Base-by-base conservation (phyloP, 345 rosid genomes). In the Eucalyptus pauciflora region DNA sequence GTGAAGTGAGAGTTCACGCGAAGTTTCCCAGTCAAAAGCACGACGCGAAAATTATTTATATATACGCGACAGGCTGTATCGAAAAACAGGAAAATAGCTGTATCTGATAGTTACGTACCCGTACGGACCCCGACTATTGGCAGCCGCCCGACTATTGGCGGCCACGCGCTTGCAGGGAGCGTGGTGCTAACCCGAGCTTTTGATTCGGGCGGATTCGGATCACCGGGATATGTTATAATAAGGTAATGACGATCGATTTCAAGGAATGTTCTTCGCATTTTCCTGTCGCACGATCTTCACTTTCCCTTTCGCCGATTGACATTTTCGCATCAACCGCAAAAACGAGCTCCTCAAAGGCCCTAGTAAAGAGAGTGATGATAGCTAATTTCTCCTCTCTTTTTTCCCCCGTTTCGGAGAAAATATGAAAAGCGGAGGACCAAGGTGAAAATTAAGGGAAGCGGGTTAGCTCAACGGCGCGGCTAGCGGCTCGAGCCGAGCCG, bases 231-330 rank as follows among this genome's bases (percentile, higher is more conserved):
- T 20, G 1, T 52, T 20, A 52, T 0, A 52, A 52, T 52, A 52
- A 52, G 58, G 8, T 3, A 10, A 0, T 20, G 58, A 20, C 10
- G 58, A 20, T 52, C 10, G 1, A 7, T 52, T 52, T 52, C 10
- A 20, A 0, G 58, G 58, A 52, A 52, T 52, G 58, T 10, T 27
- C 69, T 60, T 60, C 16, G 69, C 14, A 60, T 60, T 60, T 60
- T 60, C 69, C 7, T 12, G 1, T 6, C 4, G 17, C 0, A 4
- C 17, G 8, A 0, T 62, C 31, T 13, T 62, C 69, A 7, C 69
- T 62, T 12, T 60, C 69, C 69, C 33, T 13, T 13, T 6, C 33
- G 69, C 2, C 31, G 17, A 62, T 62, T 29, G 69, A 62, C 69
- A 2, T 13, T 62, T 60, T 29, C 2, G 69, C 69, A 29, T 0